These are phyloP conservation scores for Termitomyces sp. DNA, from an alignment of 768 basidiomycete species.

Conservation along the genomic window DNA sequence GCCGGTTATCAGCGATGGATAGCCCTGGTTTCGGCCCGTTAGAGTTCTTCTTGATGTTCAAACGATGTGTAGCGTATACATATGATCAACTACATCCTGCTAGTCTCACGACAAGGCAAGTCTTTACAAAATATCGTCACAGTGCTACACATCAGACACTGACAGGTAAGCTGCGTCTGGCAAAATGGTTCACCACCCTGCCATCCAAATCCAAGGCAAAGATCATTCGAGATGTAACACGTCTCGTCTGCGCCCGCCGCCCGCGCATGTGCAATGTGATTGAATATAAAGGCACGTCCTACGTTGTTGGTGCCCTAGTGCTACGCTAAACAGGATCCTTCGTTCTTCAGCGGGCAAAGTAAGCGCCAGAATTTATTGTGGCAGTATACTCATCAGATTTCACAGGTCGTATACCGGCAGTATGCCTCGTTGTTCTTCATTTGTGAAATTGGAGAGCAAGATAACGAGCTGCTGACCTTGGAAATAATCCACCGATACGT, in stretches of 20 bases:
- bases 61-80: background rate
- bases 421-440: constrained; percentile 88
- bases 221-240: constrained; percentile 95
- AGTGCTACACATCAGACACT: background rate
- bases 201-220: constrained; percentile 78
- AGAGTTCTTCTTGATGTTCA: background rate
- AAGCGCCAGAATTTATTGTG: constrained; percentile 19
- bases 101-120: constrained; percentile 88
- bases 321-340: background rate
- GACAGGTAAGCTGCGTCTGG: constrained; percentile 85
- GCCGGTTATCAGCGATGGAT: too few relatives aligned
- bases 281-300: constrained; percentile 84
- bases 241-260: constrained; percentile 83
- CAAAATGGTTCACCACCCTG: constrained; percentile 94
- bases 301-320: constrained; percentile 25
- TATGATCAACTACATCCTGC: constrained; percentile 92
- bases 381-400: background rate
- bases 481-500: constrained; percentile 86
- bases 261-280: constrained; percentile 95
- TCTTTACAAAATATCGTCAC: constrained; percentile 8
- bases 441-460: constrained; percentile 63
- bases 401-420: constrained; percentile 78
- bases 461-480: constrained; percentile 80
- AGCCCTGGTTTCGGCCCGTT: background rate
- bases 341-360: constrained; percentile 28